Percentiles rank a stretch among this genome's conserved stretches.
phyloP scores from a whole-genome alignment of 768 basidiomycete genomes.

The Scleroderma citrinum region DNA sequence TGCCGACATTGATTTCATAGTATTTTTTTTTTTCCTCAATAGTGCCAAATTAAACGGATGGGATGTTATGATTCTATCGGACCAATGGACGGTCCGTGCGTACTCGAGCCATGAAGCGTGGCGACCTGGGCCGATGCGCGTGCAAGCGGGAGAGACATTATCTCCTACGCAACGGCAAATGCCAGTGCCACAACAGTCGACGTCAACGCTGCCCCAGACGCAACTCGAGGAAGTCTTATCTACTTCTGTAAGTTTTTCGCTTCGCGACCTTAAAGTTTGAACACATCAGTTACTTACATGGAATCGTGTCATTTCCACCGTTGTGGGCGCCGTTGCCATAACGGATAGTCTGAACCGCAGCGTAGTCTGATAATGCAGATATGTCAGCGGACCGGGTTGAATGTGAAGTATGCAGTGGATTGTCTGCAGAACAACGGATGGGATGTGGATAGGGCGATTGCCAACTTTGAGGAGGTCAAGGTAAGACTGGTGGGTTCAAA shows the following conservation, averaged over 20 bases:
- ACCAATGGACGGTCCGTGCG: constrained; percentile 76
- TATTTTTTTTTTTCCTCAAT: too few species aligned
- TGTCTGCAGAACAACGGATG: constrained; percentile 83
- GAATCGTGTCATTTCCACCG: constrained; percentile 7
- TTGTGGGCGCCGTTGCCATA: constrained; percentile 1
- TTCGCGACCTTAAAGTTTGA: constrained; percentile 5
- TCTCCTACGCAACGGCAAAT: constrained; percentile 12
- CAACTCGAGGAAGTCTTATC: constrained; percentile 48
- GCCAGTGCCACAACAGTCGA: constrained; percentile 21
- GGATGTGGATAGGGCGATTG: constrained; percentile 72
- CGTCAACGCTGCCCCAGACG: constrained; percentile 29
- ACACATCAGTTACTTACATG: constrained; percentile 10
- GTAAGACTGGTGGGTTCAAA: constrained; percentile 29
- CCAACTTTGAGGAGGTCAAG: constrained; percentile 87
- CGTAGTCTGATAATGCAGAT: constrained; percentile 66
- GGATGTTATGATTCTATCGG: constrained; percentile 87
- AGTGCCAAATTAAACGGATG: constrained; percentile 82
- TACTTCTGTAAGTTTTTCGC: constrained; percentile 46
- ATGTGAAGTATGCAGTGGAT: constrained; percentile 72
- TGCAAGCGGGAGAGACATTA: constrained; percentile 46
- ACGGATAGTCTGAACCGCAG: constrained; percentile 59
- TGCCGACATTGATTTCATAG: constrained; percentile 8
- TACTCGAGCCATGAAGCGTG: constrained; percentile 82
- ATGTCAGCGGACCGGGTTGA: constrained; percentile 70
- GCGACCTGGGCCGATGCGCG: constrained; percentile 65